Evolutionary conservation across 495 filamentous ascomycete genomes (phyloP).

Genomic region (Penicillium bovifimosum): DNA sequence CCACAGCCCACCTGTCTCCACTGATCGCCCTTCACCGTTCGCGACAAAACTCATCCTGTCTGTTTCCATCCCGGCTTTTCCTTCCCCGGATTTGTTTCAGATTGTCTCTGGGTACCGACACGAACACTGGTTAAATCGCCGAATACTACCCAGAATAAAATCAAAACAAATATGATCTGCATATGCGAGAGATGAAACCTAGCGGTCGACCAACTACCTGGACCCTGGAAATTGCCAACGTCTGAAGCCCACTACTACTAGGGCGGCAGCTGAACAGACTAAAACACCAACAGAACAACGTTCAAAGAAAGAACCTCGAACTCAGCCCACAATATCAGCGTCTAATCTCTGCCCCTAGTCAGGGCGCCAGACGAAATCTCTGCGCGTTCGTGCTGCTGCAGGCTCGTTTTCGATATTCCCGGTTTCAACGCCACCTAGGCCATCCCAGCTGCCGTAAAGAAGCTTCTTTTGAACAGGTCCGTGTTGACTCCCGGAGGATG

Average conservation of each 20-base stretch:
- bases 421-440: constrained; percentile 25
- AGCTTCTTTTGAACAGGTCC: constrained; percentile 24
- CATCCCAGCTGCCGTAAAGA: constrained; percentile 18
- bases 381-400: constrained; percentile 21
- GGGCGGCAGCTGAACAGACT: not conserved
- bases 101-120: not conserved
- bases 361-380: constrained; percentile 5
- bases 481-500: constrained; percentile 2
- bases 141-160: not conserved
- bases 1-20: not conserved
- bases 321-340: not conserved
- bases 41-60: not conserved
- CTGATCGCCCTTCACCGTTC: constrained; percentile 1
- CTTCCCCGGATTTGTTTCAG: constrained; percentile 12
- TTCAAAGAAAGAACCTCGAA: not conserved
- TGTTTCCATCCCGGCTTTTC: not conserved
- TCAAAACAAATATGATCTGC: constrained; percentile 2
- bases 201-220: not conserved
- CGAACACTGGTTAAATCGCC: not conserved
- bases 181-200: constrained; percentile 10
- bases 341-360: not conserved
- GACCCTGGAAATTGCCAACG: not conserved
- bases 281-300: not conserved
- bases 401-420: constrained; percentile 15
- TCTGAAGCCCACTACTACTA: not conserved